Evolutionary conservation across 208 protist genomes (phyloP).

Genomic region (Borovskyia barvae): DNA sequence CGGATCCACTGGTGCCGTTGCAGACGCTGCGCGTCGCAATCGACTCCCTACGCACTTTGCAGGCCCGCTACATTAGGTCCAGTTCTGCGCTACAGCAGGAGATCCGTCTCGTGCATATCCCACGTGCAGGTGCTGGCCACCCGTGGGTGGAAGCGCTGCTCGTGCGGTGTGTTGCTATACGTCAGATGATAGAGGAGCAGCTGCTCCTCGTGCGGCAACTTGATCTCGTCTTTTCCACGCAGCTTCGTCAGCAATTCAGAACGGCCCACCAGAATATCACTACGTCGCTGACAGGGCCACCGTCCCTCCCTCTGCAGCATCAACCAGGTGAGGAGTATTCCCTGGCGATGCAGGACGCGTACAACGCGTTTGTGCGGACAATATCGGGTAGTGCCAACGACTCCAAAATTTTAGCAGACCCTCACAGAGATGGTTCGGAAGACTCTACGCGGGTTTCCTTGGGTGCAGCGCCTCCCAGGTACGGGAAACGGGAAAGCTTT

Average conservation of each 20-base stretch:
- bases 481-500: slow-evolving; percentile 3
- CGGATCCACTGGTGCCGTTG: slow-evolving; percentile 17
- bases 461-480: background rate
- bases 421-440: background rate
- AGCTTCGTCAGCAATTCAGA: slow-evolving; percentile 13
- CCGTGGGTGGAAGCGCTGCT: slow-evolving; percentile 42
- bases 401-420: background rate
- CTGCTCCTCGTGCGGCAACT: slow-evolving; percentile 51
- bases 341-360: slow-evolving; percentile 37
- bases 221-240: slow-evolving; percentile 37
- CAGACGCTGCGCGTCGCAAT: slow-evolving; percentile 34
- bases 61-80: slow-evolving; percentile 40
- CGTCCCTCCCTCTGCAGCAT: too few relatives aligned
- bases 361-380: slow-evolving; percentile 36
- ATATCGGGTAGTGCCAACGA: slow-evolving; percentile 12
- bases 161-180: slow-evolving; percentile 35
- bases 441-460: background rate
- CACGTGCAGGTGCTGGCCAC: slow-evolving; percentile 25
- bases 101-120: slow-evolving; percentile 20
- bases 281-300: slow-evolving; percentile 5
- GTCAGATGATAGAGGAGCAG: slow-evolving; percentile 50
- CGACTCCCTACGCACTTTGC: slow-evolving; percentile 35
- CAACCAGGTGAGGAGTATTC: slow-evolving; percentile 39
- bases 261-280: slow-evolving; percentile 1
- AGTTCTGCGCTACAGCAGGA: slow-evolving; percentile 28